Evolutionary conservation across 306 rosid species (phyloP).

Genomic region (Vigna reflexopilosa): DNA sequence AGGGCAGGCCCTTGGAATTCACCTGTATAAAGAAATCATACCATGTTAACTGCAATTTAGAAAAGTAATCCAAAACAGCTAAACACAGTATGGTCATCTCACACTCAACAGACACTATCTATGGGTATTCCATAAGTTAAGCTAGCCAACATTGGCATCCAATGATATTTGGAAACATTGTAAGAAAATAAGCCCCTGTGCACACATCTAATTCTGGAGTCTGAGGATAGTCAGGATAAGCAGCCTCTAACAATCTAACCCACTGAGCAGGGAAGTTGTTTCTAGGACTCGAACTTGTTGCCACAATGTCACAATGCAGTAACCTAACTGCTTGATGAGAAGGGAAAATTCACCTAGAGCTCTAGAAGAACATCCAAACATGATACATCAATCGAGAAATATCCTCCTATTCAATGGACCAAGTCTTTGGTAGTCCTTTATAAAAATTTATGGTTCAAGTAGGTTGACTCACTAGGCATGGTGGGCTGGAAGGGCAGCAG

Average conservation of each 20-base stretch:
- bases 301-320: conserved; percentile 28
- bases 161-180: conserved; percentile 28
- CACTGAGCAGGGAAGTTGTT: conserved; percentile 1
- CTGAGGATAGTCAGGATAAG: not conserved
- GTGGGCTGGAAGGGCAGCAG: not conserved
- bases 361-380: not conserved
- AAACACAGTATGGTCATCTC: conserved; percentile 31
- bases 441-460: not conserved
- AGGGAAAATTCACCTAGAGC: conserved; percentile 26
- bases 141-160: conserved; percentile 27
- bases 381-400: not conserved
- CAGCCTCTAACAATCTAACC: not conserved
- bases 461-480: not conserved
- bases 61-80: conserved; percentile 31
- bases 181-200: not conserved
- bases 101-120: conserved; percentile 31
- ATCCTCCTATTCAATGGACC: not conserved
- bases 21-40: conserved; percentile 61
- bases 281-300: not conserved
- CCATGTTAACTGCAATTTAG: conserved; percentile 33
- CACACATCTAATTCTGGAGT: not conserved
- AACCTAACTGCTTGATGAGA: conserved; percentile 6
- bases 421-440: not conserved
- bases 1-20: conserved; percentile 98
- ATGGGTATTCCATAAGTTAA: not conserved